These are phyloP conservation scores for Pythium vanterpoolii DNA, from an alignment of 352 stramenopile species.

Conservation along the genomic window DNA sequence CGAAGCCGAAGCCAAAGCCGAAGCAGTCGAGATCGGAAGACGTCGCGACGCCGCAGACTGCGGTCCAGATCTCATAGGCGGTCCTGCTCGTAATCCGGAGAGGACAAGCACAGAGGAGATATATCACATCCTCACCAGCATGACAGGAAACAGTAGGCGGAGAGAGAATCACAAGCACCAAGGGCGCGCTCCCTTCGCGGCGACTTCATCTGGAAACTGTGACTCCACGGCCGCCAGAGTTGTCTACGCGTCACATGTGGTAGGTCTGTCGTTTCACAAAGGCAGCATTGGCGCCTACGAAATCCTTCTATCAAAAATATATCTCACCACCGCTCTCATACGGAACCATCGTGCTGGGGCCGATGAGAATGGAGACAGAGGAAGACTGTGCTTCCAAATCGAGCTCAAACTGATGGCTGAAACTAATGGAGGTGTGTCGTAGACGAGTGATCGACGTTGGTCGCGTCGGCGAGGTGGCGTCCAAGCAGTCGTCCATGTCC, in stretches of 20 bases:
- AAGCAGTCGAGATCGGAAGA: conserved; percentile 1
- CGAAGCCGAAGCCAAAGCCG: too few species aligned
- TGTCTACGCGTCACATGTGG: neutral
- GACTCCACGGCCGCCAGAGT: too few species aligned
- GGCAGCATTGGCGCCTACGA: neutral
- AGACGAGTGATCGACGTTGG: neutral
- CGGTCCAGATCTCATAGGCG: conserved; percentile 2
- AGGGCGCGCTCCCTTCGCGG: too few species aligned
- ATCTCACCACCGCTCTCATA: neutral
- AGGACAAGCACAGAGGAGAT: too few species aligned
- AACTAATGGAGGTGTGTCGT: neutral
- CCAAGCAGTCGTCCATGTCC: conserved; percentile 5
- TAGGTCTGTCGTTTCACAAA: too few species aligned
- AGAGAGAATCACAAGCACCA: too few species aligned
- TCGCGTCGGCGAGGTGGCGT: neutral
- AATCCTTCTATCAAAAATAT: neutral
- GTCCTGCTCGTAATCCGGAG: neutral
- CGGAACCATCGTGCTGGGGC: conserved; percentile 27
- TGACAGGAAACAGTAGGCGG: too few species aligned
- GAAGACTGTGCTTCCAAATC: conserved; percentile 26
- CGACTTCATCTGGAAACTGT: too few species aligned
- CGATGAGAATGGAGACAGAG: conserved; percentile 31
- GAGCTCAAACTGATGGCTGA: neutral
- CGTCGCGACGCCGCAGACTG: neutral
- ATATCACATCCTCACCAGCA: too few species aligned